These are phyloP conservation scores for Aethionema arabicum DNA, from an alignment of 345 rosid genomes.

Conservation along the genomic window DNA sequence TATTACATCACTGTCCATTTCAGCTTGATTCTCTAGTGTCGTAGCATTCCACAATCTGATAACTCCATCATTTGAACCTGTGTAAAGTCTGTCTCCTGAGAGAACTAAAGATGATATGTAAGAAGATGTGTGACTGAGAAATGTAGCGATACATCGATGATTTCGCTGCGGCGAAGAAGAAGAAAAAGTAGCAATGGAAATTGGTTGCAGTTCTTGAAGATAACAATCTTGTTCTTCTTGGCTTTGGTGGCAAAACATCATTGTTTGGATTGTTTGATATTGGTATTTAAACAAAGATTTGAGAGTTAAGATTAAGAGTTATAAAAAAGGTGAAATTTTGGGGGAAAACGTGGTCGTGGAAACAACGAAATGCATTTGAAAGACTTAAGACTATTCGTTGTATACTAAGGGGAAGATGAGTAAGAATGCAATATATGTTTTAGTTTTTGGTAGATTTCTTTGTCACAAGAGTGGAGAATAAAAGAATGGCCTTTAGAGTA, in stretches of 20 bases:
- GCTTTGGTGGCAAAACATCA: constrained; percentile 13
- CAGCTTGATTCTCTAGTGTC: constrained; percentile 31
- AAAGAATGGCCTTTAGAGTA: constrained; percentile 20
- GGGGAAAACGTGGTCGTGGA: constrained; percentile 31
- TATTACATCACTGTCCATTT: constrained; percentile 16
- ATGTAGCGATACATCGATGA: constrained; percentile 59
- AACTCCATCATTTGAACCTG: constrained; percentile 65
- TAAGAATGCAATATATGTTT: constrained; percentile 23
- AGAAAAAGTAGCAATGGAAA: not conserved
- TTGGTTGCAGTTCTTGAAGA: constrained; percentile 19
- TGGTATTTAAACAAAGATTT: constrained; percentile 3
- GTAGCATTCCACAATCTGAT: constrained; percentile 61
- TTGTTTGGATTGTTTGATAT: constrained; percentile 21
- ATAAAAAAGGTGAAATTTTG: constrained; percentile 7
- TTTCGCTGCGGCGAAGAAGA: too few species aligned
- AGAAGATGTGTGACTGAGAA: constrained; percentile 54
- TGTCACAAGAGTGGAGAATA: constrained; percentile 32
- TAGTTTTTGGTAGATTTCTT: constrained; percentile 28
- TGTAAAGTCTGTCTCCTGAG: constrained; percentile 60
- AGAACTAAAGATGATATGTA: constrained; percentile 66
- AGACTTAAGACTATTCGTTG: constrained; percentile 35
- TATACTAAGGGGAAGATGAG: constrained; percentile 29
- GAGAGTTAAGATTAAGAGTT: constrained; percentile 17
- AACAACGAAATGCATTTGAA: constrained; percentile 29
- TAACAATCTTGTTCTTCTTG: constrained; percentile 5